Base-by-base conservation (phyloP, 1,139 yeast species). In the Yamadazyma jaroonii region DNA sequence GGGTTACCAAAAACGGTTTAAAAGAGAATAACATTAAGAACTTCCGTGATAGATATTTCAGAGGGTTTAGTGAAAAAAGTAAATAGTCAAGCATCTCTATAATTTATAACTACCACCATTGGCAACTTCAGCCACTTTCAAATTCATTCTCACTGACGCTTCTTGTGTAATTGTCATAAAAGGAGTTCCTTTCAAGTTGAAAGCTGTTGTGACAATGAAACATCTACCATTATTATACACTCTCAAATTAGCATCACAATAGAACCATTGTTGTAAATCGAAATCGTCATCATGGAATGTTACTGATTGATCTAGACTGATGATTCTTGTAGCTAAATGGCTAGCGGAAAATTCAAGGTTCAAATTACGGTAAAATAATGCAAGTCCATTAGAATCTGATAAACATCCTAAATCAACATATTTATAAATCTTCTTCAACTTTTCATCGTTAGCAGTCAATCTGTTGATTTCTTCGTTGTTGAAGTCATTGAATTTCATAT, bases 21-120 rank as follows among this genome's bases (percentile, higher is more conserved):
- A 70, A 54, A 47, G 71, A 53, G 35, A 48, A 59, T 35, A 62
- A 65, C 34, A 65, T 66, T 25, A 69, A 73, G 56, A 79, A 81
- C 47, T 90, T 90, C 52, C 74, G 97, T 57, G 86, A 83, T 33
- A 73, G 92, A 49, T 90, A 90, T 55, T 88, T 89, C 57, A 70
- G 73, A 36, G 82, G 87, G 28, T 85, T 85, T 56, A 74, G 62
- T 44, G 65, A 59, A 41, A 55, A 54, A 30, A 62, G 69, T 44
- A 54, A 53, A 27, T 33, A 33, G 27, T 6, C 13, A 23, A 9
- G 25, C 25, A 23, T 11, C 20, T 12, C 21, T 39, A 41, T 27
- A 41, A 35, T 32, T 40, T 44, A 24, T 45, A 45, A 9, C 28
- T 17, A 6, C 45, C 49, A 15, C 46, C 47, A 28, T 36, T 36